A percentile compares a stretch with the other conserved stretches of the same genome.
These are phyloP conservation scores for Lipomyces spencermartinsiae DNA, from an alignment of 805 yeast genomes.

Conservation along the genomic window DNA sequence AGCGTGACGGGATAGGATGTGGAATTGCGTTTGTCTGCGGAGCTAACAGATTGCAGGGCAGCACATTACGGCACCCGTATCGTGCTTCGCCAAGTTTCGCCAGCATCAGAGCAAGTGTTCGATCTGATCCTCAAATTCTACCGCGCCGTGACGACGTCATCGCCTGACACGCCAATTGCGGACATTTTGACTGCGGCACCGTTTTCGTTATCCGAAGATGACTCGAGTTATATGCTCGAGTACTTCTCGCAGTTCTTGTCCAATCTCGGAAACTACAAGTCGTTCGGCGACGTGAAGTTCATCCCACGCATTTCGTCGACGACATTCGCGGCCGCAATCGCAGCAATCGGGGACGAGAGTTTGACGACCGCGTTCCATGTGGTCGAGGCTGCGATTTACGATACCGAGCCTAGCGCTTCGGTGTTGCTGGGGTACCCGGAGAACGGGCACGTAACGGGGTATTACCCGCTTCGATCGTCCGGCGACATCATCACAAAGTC, in stretches of 20 bases:
- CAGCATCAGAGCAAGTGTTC: conserved; percentile 76
- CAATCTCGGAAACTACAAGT: conserved; percentile 77
- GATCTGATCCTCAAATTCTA: conserved; percentile 72
- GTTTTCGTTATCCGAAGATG: conserved; percentile 46
- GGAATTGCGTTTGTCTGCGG: too few relatives aligned
- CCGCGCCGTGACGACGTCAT: conserved; percentile 45
- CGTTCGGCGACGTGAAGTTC: conserved; percentile 88
- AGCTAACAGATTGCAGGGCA: conserved; percentile 50
- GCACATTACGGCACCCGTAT: conserved; percentile 84
- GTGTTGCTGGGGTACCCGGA: conserved; percentile 79
- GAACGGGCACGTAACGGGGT: conserved; percentile 74
- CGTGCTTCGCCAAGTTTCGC: conserved; percentile 79
- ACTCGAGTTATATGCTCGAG: conserved; percentile 56
- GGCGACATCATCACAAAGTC: conserved; percentile 52
- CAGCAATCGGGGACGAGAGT: conserved; percentile 47
- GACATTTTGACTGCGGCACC: background rate
- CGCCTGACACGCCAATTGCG: conserved; percentile 49
- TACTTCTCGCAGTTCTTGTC: conserved; percentile 68
- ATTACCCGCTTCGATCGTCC: conserved; percentile 60
- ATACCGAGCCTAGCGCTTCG: conserved; percentile 53
- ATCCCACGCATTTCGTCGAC: conserved; percentile 64
- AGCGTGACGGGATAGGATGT: background rate
- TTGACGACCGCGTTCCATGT: conserved; percentile 44
- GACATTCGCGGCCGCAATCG: conserved; percentile 58
- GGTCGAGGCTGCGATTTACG: conserved; percentile 55